Evolutionary conservation across 176 grass and related monocot genomes (phyloP), one percentile per base, ranked within the genome.

Genomic region (Zizania latifolia): DNA sequence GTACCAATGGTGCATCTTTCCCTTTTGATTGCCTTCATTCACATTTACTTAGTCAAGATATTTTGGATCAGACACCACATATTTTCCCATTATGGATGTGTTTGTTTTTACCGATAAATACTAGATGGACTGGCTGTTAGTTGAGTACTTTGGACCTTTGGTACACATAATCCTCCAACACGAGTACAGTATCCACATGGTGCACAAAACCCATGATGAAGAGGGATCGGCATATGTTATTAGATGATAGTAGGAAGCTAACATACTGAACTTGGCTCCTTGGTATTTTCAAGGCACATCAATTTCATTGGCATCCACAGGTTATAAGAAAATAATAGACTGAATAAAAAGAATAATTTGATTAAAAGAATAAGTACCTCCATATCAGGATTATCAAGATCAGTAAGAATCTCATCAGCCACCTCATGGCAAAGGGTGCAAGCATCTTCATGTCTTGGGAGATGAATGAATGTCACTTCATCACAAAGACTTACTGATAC

Each of bases 351-450:
- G 23, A 80, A 28, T 5, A 48, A 50, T 33, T 16, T 24, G 23
- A 38, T 22, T 13, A 72, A 70, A 87, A 13, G 34, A 50, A 28
- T 3, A 41, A 73, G 68, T 84, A 95, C 88, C 92, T 95, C 66
- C 38, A 65, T 83, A 31, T 86, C 92, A 66, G 92, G 82, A 83
- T 94, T 82, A 78, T 91, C 43, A 45, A 94, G 75, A 57, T 81
- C 72, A 50, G 24, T 61, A 72, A 87, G 28, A 22, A 91, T 45
- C 73, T 94, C 79, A 40, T 72, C 79, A 15, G 84, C 66, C 70
- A 86, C 74, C 72, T 86, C 63, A 76, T 90, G 88, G 64, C 92
- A 94, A 74, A 88, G 38, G 21, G 79, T 74, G 56, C 88, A 94
- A 82, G 85, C 32, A 78, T 88, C 68, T 23, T 88, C 92, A 77